Evolutionary conservation across 768 basidiomycete species (phyloP), one percentile per base, ranked within the genome.

Genomic region (Suillus subalutaceus): DNA sequence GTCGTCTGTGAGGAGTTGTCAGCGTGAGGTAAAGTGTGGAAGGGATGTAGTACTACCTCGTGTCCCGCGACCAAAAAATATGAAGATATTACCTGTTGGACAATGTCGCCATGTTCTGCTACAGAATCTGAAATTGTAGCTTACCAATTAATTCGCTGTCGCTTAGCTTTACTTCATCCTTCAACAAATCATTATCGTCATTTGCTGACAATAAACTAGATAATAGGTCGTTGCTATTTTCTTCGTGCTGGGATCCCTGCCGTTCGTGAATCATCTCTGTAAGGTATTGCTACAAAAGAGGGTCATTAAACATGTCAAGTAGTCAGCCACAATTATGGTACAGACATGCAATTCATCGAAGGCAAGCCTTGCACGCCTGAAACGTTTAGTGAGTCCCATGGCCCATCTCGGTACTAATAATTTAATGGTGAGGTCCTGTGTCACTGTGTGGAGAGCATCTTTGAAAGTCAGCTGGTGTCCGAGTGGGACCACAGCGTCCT

Each of bases 31-130:
- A n/a, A n/a, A 60, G 55, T 10, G 35, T 37, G 20, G 35, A 20
- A 37, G 62, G 15, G n/a, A 20, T 38, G n/a, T 23, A 41, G n/a
- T 44, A 85, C n/a, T n/a, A n/a, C 85, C 78, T 88, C 88, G 65
- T 88, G 86, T 8, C 88, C 88, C 26, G 88, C 89, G 30, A 90
- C 72, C 26, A 89, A 65, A n/a, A 66, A 81, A 78, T 10, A 82
- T 75, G 72, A 79, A 82, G 30, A 79, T 71, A 64, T 82, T 81
- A 15, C 77, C 77, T 77, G 63, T 6, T 6, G 48, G 18, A 55
- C 35, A 32, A 58, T 26, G 12, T 65, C 13, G 15, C 12, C 20
- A 46, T 41, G 7, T 58, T 20, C 23, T 43, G 38, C 20, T 41
- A 10, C n/a, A 60, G 43, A 37, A 10, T 61, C 40, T 43, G 23